Percentiles rank a stretch among this genome's conserved stretches.
Evolutionary conservation across 2,329 filamentous ascomycete genomes (phyloP).

Genomic region (Immersiporthe knoxdaviesiana): DNA sequence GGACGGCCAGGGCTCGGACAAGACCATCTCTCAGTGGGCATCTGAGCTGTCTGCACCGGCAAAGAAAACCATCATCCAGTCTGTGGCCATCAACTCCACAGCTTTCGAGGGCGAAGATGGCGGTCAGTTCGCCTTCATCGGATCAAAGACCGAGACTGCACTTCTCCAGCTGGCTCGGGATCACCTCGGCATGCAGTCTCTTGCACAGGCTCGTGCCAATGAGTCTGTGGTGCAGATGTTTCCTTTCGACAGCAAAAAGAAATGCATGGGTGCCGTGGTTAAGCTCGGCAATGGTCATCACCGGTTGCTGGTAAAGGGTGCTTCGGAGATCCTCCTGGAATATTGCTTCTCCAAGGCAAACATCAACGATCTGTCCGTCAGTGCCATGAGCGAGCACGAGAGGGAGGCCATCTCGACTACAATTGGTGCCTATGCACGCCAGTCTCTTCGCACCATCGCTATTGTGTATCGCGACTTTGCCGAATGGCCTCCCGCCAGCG

Average conservation of each 20-base stretch:
- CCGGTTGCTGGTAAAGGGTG: conserved; percentile 58
- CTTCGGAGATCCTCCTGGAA: conserved; percentile 57
- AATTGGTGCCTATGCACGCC: conserved; percentile 62
- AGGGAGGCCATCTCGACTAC: conserved; percentile 51
- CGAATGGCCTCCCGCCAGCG: conserved; percentile 67
- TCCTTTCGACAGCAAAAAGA: conserved; percentile 58
- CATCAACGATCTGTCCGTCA: conserved; percentile 48
- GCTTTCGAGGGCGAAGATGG: conserved; percentile 57
- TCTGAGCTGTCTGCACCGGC: conserved; percentile 35
- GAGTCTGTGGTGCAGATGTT: conserved; percentile 53
- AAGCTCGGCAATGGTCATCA: conserved; percentile 48
- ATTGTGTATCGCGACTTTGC: conserved; percentile 76
- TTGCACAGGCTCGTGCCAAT: conserved; percentile 50
- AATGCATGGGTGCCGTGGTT: conserved; percentile 60
- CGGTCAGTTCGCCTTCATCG: conserved; percentile 51
- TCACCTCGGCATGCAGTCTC: conserved; percentile 52
- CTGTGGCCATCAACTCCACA: conserved; percentile 60
- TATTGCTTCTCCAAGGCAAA: conserved; percentile 53
- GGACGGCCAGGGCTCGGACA: conserved; percentile 1
- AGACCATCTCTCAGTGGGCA: conserved; percentile 38
- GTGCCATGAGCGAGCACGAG: conserved; percentile 1
- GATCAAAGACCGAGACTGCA: conserved; percentile 61
- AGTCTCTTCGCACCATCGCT: conserved; percentile 56
- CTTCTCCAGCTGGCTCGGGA: conserved; percentile 55
- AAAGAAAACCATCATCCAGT: conserved; percentile 45